Evolutionary conservation across 2,329 filamentous ascomycete genomes (phyloP).

Genomic region (Colletotrichum sp.): DNA sequence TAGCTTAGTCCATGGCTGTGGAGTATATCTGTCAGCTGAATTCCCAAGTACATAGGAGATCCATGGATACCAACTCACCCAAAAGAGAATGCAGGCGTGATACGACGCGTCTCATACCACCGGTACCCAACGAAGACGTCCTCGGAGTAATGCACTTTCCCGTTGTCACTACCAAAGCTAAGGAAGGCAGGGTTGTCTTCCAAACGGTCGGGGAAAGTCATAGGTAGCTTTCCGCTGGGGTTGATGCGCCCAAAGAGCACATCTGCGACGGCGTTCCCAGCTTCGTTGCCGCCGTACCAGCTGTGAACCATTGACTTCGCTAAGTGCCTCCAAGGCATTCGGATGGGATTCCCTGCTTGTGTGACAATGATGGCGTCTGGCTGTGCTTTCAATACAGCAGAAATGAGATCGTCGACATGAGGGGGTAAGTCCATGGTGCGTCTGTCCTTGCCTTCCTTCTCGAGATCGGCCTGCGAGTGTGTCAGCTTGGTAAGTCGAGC

Average conservation of each 20-base stretch:
- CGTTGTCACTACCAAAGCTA: conserved; percentile 68
- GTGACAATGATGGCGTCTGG: conserved; percentile 69
- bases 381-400: conserved; percentile 66
- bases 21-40: neutral
- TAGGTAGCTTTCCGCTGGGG: conserved; percentile 75
- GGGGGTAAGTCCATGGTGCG: conserved; percentile 75
- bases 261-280: conserved; percentile 74
- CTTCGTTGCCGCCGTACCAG: conserved; percentile 80
- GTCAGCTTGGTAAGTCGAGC: neutral
- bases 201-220: conserved; percentile 68
- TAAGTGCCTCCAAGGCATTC: conserved; percentile 63
- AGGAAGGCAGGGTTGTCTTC: conserved; percentile 73
- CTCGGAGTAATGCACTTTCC: conserved; percentile 71
- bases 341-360: conserved; percentile 71
- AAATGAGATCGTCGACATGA: conserved; percentile 69
- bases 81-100: conserved; percentile 68
- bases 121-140: conserved; percentile 76
- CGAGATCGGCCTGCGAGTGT: conserved; percentile 60
- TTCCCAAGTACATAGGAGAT: fast-evolving
- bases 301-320: conserved; percentile 65
- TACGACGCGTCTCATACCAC: conserved; percentile 68
- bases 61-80: conserved; percentile 28
- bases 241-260: conserved; percentile 71
- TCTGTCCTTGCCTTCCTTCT: conserved; percentile 73
- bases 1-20: conserved; percentile 69